Evolutionary conservation across 352 stramenopile species (phyloP).

Genomic region (Elongisporangium undulatum): DNA sequence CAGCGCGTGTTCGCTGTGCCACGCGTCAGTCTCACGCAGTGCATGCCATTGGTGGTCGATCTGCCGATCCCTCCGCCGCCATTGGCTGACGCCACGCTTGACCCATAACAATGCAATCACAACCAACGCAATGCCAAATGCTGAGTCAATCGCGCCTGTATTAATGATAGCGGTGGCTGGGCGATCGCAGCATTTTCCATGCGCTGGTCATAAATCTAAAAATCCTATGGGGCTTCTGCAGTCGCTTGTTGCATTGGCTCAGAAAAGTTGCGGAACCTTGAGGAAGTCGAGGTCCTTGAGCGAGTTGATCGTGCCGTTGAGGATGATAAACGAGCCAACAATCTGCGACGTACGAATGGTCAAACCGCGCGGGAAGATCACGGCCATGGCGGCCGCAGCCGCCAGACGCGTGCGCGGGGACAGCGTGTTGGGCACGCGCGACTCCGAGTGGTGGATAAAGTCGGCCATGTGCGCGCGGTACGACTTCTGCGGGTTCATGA

Average conservation of each 20-base stretch:
- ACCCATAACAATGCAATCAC: neutral
- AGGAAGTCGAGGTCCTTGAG: slow-evolving; percentile 75
- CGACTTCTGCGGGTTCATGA: slow-evolving; percentile 90
- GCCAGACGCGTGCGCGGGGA: slow-evolving; percentile 65
- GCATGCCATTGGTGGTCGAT: slow-evolving; percentile 35
- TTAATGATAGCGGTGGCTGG: slow-evolving; percentile 1
- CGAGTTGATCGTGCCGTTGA: slow-evolving; percentile 92
- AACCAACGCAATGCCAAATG: neutral
- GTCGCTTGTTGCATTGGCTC: slow-evolving; percentile 7
- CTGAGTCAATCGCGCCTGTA: slow-evolving; percentile 3
- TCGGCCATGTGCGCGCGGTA: slow-evolving; percentile 83
- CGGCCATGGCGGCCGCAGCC: slow-evolving; percentile 63
- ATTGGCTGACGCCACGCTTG: slow-evolving; percentile 20
- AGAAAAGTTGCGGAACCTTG: slow-evolving; percentile 43
- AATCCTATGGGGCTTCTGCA: neutral
- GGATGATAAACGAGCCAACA: slow-evolving; percentile 91
- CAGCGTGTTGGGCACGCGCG: slow-evolving; percentile 73
- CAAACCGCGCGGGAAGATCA: slow-evolving; percentile 85
- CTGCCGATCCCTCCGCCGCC: slow-evolving; percentile 33
- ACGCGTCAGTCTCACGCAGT: slow-evolving; percentile 20
- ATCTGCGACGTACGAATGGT: slow-evolving; percentile 91
- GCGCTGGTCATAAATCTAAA: neutral
- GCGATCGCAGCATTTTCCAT: neutral
- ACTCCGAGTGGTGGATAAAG: slow-evolving; percentile 78
- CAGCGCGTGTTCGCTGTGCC: slow-evolving; percentile 43